A percentile compares a stretch with the other conserved stretches of the same genome.
These are phyloP conservation scores for Metrosideros polymorpha DNA, from an alignment of 441 rosid species.

Conservation along the genomic window DNA sequence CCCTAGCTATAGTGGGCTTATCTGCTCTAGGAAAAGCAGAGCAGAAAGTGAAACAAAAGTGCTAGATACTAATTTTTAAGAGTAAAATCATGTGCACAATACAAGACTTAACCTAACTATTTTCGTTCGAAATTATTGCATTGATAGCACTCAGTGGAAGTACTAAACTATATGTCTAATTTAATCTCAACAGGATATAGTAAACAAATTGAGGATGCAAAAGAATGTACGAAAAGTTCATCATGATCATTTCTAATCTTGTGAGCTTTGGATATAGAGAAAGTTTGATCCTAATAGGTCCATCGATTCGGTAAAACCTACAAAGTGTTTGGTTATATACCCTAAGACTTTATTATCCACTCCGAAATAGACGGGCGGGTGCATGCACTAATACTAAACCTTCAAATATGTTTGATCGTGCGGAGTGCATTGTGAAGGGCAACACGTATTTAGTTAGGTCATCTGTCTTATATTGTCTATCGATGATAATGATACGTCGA, in stretches of 20 bases:
- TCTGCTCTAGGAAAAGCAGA: neutral
- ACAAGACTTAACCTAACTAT: neutral
- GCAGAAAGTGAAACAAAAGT: neutral
- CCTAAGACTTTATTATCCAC: neutral
- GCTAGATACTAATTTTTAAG: neutral
- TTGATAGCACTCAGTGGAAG: neutral
- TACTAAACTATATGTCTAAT: neutral
- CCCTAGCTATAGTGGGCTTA: neutral
- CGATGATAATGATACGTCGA: fast-evolving
- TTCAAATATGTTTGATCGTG: neutral
- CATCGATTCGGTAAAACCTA: neutral
- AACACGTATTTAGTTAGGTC: neutral
- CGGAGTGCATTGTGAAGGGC: neutral
- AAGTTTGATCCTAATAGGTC: neutral
- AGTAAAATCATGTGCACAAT: neutral
- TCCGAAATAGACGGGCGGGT: neutral
- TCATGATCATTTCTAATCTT: neutral
- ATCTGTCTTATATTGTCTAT: fast-evolving
- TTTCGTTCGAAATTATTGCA: neutral
- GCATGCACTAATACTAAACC: neutral
- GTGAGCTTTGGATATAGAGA: neutral
- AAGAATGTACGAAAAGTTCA: neutral
- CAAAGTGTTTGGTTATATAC: neutral
- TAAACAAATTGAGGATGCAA: neutral
- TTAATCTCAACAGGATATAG: neutral